Percentiles rank a stretch among this genome's conserved stretches.
Evolutionary conservation across 1,284 basidiomycete species (phyloP).

Genomic region (Ganoderma lucidum): DNA sequence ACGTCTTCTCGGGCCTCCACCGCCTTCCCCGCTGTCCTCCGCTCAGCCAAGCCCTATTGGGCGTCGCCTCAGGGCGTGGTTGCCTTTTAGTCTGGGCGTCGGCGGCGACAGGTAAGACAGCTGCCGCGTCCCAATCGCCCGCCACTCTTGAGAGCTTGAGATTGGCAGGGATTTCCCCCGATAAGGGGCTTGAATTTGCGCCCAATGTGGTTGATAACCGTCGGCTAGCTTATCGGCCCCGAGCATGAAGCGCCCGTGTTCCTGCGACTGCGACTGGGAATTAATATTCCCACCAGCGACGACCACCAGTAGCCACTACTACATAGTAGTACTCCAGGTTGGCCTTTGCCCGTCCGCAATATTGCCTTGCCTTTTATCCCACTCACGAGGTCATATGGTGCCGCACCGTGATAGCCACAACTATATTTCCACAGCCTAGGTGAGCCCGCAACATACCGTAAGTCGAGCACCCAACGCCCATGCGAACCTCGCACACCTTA

Average conservation of each 20-base stretch:
- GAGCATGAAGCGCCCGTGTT: constrained; percentile 14
- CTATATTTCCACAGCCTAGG: neutral
- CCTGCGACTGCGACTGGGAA: too few species aligned
- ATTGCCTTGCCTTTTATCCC: neutral
- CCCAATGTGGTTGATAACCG: constrained; percentile 10
- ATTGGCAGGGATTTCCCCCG: constrained; percentile 4
- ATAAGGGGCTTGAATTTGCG: constrained; percentile 7
- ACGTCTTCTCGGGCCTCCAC: constrained; percentile 8
- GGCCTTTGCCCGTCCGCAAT: neutral
- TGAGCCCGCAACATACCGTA: neutral
- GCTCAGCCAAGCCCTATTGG: constrained; percentile 12
- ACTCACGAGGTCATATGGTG: neutral
- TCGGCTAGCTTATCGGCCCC: constrained; percentile 20
- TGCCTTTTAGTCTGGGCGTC: neutral
- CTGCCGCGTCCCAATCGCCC: constrained; percentile 3
- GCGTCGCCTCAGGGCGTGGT: neutral
- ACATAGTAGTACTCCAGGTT: neutral
- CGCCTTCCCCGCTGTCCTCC: constrained; percentile 17
- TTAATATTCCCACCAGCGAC: too few species aligned
- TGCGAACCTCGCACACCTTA: constrained; percentile 7
- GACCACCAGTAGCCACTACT: neutral
- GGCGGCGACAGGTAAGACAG: constrained; percentile 2
- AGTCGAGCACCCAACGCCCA: neutral
- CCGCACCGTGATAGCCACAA: neutral
- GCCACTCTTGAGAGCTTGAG: neutral